A percentile compares a stretch with the other conserved stretches of the same genome.
Evolutionary conservation across 1,284 basidiomycete species (phyloP).

Genomic region (Marasmius oreades): DNA sequence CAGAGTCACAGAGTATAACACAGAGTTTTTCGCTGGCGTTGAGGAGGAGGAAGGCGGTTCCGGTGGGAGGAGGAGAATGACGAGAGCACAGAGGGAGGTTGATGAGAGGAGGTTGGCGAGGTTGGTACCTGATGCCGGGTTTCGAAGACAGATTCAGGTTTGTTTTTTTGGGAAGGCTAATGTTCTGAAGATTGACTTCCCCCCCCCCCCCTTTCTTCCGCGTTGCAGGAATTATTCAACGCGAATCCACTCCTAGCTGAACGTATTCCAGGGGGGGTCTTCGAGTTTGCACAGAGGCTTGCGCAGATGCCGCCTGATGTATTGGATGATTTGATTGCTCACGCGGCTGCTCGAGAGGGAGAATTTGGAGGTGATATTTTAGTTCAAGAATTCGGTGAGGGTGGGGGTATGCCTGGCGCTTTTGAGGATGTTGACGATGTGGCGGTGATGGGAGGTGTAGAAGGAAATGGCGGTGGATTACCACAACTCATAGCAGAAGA

Average conservation of each 20-base stretch:
- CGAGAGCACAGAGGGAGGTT: slow-evolving; percentile 38
- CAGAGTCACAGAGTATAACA: slow-evolving; percentile 59
- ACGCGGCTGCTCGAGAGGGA: slow-evolving; percentile 13
- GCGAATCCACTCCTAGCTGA: slow-evolving; percentile 46
- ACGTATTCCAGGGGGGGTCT: slow-evolving; percentile 60
- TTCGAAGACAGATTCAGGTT: slow-evolving; percentile 55
- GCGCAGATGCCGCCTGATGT: slow-evolving; percentile 56
- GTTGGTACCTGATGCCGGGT: slow-evolving; percentile 52
- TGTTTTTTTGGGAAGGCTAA: not conserved
- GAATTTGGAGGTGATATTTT: not conserved
- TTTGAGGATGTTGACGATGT: slow-evolving; percentile 17
- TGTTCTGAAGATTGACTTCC: not conserved
- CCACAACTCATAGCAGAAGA: slow-evolving; percentile 12
- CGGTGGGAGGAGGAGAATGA: slow-evolving; percentile 21
- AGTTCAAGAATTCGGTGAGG: too few species aligned
- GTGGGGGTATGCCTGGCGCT: slow-evolving; percentile 38
- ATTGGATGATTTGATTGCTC: slow-evolving; percentile 50
- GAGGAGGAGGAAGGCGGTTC: slow-evolving; percentile 44
- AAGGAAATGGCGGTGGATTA: slow-evolving; percentile 5
- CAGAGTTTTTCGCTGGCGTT: slow-evolving; percentile 65
- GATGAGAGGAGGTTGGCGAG: slow-evolving; percentile 50
- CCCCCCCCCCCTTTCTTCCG: slow-evolving; percentile 16
- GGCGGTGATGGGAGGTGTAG: slow-evolving; percentile 5
- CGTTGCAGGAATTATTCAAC: slow-evolving; percentile 47
- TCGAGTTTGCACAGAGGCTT: slow-evolving; percentile 58